These are phyloP conservation scores for Paracorniculantispora psalliotae DNA, from an alignment of 2,329 filamentous ascomycete genomes.

Conservation along the genomic window DNA sequence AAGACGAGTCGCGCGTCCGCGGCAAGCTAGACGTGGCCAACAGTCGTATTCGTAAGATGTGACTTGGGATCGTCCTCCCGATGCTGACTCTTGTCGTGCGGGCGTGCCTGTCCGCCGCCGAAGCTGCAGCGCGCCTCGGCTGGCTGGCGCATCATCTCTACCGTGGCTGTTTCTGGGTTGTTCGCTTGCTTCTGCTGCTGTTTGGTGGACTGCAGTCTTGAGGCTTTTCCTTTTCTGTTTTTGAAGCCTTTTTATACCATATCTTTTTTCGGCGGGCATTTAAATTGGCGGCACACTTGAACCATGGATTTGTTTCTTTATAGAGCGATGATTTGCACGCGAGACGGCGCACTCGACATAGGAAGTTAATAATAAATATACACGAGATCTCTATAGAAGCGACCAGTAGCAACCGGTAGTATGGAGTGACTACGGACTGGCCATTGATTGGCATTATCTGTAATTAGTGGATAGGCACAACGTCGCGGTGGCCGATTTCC, in stretches of 20 bases:
- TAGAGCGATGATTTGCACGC: not conserved
- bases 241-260: not conserved
- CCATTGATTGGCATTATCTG: too few species aligned
- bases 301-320: not conserved
- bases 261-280: not conserved
- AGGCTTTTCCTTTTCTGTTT: not conserved
- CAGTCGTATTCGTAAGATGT: conserved; percentile 64
- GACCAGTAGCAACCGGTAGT: too few species aligned
- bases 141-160: not conserved
- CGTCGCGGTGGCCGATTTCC: not conserved
- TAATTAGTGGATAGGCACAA: too few species aligned
- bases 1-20: conserved; percentile 60
- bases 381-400: not conserved
- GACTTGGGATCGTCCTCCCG: conserved; percentile 24
- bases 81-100: conserved; percentile 22
- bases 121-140: conserved; percentile 26
- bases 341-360: not conserved
- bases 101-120: conserved; percentile 24
- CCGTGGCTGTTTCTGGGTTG: not conserved
- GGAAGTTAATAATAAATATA: not conserved
- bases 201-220: not conserved
- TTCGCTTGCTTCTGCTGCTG: not conserved
- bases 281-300: not conserved
- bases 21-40: conserved; percentile 71
- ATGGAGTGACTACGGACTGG: too few species aligned